A percentile compares a stretch with the other conserved stretches of the same genome.
Evolutionary conservation across 768 basidiomycete species (phyloP).

Genomic region (Suillus placidus): DNA sequence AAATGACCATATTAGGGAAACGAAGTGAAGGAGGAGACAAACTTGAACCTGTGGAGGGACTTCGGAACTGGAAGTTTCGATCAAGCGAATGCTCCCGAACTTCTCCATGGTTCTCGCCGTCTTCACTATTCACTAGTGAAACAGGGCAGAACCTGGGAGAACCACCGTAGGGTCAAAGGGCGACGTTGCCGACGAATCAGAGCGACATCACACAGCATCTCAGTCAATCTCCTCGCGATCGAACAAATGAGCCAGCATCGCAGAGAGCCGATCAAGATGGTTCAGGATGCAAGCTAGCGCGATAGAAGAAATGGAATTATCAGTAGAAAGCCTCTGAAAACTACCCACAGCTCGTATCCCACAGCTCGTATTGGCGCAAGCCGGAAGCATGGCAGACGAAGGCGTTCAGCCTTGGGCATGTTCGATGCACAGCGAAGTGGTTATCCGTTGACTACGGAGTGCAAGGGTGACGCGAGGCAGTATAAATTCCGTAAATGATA

Average conservation of each 20-base stretch:
- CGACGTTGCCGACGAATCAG: conserved; percentile 4
- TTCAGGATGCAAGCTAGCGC: neutral
- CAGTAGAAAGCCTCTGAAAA: neutral
- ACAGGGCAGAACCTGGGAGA: conserved; percentile 5
- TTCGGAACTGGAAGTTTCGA: conserved; percentile 3
- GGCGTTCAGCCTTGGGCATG: conserved; percentile 1
- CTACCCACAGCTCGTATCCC: neutral
- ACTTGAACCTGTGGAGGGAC: conserved; percentile 1
- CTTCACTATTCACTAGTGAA: conserved; percentile 6
- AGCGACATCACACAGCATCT: neutral
- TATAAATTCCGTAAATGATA: conserved; percentile 1
- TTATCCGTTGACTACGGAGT: conserved; percentile 4
- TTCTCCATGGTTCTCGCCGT: conserved; percentile 4
- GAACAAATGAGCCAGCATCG: conserved; percentile 1
- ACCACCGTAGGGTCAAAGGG: conserved; percentile 4
- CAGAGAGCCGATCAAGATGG: neutral
- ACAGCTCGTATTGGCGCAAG: conserved; percentile 1
- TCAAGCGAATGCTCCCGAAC: conserved; percentile 6
- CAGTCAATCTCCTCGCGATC: conserved; percentile 6
- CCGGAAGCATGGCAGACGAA: neutral
- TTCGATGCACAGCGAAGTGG: conserved; percentile 7
- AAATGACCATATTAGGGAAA: neutral
- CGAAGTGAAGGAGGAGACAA: conserved; percentile 3
- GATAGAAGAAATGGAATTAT: conserved; percentile 7
- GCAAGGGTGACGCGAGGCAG: conserved; percentile 7